Evolutionary conservation across 2,329 filamentous ascomycete species (phyloP), one percentile per base, ranked within the genome.

Genomic region (Akanthomyces uredinophilus): DNA sequence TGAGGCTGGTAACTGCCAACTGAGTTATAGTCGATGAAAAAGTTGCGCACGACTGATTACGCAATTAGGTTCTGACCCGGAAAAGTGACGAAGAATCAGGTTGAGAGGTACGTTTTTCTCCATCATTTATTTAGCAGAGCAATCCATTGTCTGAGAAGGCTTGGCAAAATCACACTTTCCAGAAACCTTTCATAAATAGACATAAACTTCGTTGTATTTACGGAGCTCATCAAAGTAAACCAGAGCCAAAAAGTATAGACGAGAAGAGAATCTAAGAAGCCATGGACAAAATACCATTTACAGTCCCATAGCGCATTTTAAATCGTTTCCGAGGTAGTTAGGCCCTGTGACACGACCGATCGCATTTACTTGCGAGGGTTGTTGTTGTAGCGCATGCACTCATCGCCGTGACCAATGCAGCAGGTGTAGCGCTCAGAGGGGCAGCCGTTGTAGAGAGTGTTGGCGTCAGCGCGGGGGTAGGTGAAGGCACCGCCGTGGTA

Each of bases 401-500:
- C 47, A 4, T 60, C 41, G 16, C 29, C 37, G 20, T 52, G 37
- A 14, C 47, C 57, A 22, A 60, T 60, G 57, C 57, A 60, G 57
- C 57, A 60, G 35, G 32, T 20, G 27, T 60, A 60, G 39, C 32
- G 49, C 47, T 60, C 57, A 22, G 47, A 52, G 27, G 57, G 47
- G 57, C 57, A 60, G 24, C 49, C 24, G 39, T 32, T 27, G 39
- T 60, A 52, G 7, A 60, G 22, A 32, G 57, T 60, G 57, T 60
- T 60, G 49, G 57, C 57, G 43, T 60, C 57, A 13, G 57, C 57
- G 10, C 47, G 22, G 16, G 57, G 57, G 49, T 60, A 60, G 24
- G 57, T 60, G 32, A 60, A 60, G 18, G 57, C 57, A 35, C 57
- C 57, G 14, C 47, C 57, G 37, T 60, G 57, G 57, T 47, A 60